Conservation (phyloP, 176 grass and related monocot species). For the Cenchrus fungigraminus region DNA sequence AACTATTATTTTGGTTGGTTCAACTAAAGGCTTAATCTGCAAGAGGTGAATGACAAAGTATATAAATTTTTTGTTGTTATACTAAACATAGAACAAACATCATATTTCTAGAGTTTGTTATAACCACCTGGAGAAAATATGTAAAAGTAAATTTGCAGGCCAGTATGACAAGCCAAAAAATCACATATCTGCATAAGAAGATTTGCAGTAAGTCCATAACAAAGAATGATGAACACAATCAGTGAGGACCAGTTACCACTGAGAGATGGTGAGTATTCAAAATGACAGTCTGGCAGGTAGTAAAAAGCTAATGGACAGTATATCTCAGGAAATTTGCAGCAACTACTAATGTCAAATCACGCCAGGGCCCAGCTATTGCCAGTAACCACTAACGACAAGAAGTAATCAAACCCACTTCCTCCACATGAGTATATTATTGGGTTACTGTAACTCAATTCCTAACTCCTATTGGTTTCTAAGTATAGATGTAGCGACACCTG, state of each 20-base stretch:
- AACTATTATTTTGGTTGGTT: constrained; percentile 83
- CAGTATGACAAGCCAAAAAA: constrained; percentile 87
- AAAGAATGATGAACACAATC: constrained; percentile 5
- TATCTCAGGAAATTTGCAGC: constrained; percentile 9
- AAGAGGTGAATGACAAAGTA: constrained; percentile 16
- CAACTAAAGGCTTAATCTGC: constrained; percentile 87
- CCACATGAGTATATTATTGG: background rate
- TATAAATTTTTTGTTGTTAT: constrained; percentile 19
- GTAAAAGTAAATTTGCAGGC: constrained; percentile 92
- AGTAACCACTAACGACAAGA: background rate
- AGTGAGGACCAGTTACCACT: background rate
- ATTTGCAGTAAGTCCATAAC: constrained; percentile 25
- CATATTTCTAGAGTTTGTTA: constrained; percentile 21
- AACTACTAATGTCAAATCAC: background rate
- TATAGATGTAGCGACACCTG: background rate
- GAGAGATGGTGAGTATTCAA: constrained; percentile 8
- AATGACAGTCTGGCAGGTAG: background rate
- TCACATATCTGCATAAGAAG: constrained; percentile 73
- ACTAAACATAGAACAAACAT: constrained; percentile 26
- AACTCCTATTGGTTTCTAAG: background rate
- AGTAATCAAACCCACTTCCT: background rate
- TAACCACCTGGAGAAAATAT: constrained; percentile 93
- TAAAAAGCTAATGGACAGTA: constrained; percentile 5
- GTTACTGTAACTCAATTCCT: background rate
- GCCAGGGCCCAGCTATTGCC: background rate